Base-by-base conservation (phyloP, 768 basidiomycete species). In the Russula compacta region DNA sequence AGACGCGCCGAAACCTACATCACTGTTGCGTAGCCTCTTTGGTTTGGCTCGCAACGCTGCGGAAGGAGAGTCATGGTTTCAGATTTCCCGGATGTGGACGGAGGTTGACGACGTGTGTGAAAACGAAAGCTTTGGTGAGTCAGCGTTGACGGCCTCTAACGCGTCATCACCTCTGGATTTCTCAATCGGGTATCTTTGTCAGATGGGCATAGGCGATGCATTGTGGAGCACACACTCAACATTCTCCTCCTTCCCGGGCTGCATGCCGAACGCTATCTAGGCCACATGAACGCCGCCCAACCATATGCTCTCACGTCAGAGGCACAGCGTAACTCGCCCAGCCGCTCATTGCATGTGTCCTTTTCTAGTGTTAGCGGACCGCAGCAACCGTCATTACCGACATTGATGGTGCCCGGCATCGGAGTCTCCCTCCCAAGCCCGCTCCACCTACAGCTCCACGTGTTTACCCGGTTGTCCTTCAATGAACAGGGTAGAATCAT, bases 401-500 rank as follows among this genome's bases (percentile, higher is more conserved):
- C 77, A 14, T 71, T 89, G 6, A 76, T 78, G 15, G 69, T 87
- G 55, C 81, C 80, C n/a, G 80, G 81, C n/a, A 83, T 83, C 29
- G 79, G 78, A 3, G 67, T 83, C 83, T 15, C 86, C 87, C 3
- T 74, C 90, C 32, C 86, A 87, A 70, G 85, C 15, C 86, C 89
- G 1, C 72, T 92, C n/a, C 86, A 89, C 69, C 76, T 89, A 66
- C 78, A 81, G 67, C 79, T 92, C 6, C 86, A 79, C 50, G 80
- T 91, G 52, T 78, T 87, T 59, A 87, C 88, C 4, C 81, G 84
- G 33, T 78, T 92, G 39, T 79, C 81, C 36, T 89, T 92, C 72
- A 91, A 91, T 72, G 89, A 91, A 66, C 84, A 85, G 68, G 87
- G 86, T n/a, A 81, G 79, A 61, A 84, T 92, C 63, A 85, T 87